phyloP scores from a whole-genome alignment of 179 eudicot species.

The Nepenthes alata region DNA sequence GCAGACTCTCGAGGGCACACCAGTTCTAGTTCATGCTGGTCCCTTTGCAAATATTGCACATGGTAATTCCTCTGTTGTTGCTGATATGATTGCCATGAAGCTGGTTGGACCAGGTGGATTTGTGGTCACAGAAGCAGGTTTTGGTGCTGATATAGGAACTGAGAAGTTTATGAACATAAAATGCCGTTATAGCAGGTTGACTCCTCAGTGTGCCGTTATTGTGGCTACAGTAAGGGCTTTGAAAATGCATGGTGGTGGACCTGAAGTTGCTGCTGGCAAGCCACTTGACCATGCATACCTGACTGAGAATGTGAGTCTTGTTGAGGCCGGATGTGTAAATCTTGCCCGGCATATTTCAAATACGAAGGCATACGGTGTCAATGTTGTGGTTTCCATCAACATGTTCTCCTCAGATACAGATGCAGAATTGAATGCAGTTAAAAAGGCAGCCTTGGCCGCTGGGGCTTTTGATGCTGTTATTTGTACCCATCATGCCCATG shows the following conservation, averaged over 20 bases:
- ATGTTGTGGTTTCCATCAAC: slow-evolving; percentile 93
- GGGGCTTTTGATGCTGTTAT: slow-evolving; percentile 96
- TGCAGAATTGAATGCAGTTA: slow-evolving; percentile 78
- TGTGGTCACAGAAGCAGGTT: slow-evolving; percentile 95
- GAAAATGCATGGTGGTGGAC: slow-evolving; percentile 99
- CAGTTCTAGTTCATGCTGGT: slow-evolving; percentile 96
- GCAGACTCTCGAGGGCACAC: slow-evolving; percentile 99
- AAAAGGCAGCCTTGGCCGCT: slow-evolving; percentile 54
- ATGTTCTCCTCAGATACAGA: slow-evolving; percentile 80
- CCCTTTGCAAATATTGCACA: slow-evolving; percentile 99
- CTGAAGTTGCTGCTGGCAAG: slow-evolving; percentile 82
- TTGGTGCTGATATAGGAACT: slow-evolving; percentile 92
- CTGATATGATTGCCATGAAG: slow-evolving; percentile 88
- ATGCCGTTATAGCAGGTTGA: slow-evolving; percentile 89
- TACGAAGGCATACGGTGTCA: slow-evolving; percentile 83
- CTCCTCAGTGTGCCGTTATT: slow-evolving; percentile 83
- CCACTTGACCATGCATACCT: slow-evolving; percentile 77
- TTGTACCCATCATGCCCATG: slow-evolving; percentile 95
- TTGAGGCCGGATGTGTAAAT: slow-evolving; percentile 89
- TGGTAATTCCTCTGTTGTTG: slow-evolving; percentile 90
- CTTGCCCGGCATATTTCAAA: slow-evolving; percentile 77
- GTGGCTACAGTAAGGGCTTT: slow-evolving; percentile 95
- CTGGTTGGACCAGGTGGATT: slow-evolving; percentile 93
- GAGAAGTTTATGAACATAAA: slow-evolving; percentile 98
- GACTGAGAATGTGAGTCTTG: slow-evolving; percentile 80